A percentile compares a stretch with the other conserved stretches of the same genome.
These are phyloP conservation scores for Przewalskia tangutica DNA, from an alignment of 257 asterid genomes.

Conservation along the genomic window DNA sequence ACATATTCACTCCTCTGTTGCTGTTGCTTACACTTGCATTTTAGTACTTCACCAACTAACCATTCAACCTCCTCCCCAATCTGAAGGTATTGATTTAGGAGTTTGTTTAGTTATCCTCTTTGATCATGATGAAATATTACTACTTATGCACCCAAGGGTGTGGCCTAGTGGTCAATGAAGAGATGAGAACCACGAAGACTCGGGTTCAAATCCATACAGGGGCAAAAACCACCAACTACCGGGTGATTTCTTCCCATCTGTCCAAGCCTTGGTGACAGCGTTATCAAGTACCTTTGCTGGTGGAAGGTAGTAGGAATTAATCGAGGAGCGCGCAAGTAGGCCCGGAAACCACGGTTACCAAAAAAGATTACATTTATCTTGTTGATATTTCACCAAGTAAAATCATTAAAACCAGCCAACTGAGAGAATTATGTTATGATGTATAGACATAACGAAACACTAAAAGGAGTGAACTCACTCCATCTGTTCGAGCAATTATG, in stretches of 20 bases:
- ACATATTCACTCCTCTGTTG: background rate
- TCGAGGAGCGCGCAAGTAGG: no score
- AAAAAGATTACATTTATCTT: background rate
- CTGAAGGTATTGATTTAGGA: background rate
- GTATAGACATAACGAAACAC: background rate
- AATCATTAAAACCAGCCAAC: background rate
- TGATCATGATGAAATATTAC: background rate
- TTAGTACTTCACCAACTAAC: background rate
- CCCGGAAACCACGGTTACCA: no score
- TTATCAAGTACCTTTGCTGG: no score
- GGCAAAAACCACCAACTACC: no score
- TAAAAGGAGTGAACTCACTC: no score
- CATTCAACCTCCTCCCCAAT: background rate
- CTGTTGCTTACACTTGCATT: background rate
- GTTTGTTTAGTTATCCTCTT: background rate
- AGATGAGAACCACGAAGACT: no score
- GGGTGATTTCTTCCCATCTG: no score
- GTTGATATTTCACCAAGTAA: background rate
- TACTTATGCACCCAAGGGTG: no score
- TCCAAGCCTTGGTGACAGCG: no score
- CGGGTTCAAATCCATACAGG: no score
- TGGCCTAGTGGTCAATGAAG: no score
- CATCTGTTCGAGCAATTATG: background rate
- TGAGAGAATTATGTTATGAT: background rate
- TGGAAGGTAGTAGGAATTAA: no score